These are phyloP conservation scores for Symbiotaphrina buchneri DNA, from an alignment of 495 filamentous ascomycete genomes.

Conservation along the genomic window DNA sequence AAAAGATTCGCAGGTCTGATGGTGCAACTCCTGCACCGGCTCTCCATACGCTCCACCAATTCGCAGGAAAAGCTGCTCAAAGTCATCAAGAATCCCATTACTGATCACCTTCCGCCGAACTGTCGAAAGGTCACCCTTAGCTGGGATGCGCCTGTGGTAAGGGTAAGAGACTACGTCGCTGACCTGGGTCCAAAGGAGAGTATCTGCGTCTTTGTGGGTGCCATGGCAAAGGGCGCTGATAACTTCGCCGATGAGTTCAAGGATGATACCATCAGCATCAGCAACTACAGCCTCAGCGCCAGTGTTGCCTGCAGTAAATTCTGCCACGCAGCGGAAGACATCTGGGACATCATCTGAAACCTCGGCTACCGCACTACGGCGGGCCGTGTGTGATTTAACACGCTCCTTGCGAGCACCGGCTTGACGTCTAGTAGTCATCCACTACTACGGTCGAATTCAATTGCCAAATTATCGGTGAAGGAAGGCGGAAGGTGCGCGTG, in stretches of 20 bases:
- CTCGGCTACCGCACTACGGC: too few relatives aligned
- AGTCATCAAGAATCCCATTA: constrained; percentile 94
- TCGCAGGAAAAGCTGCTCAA: constrained; percentile 94
- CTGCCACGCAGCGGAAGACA: constrained; percentile 93
- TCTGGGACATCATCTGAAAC: constrained; percentile 85
- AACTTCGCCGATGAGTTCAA: constrained; percentile 89
- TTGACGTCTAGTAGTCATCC: too few relatives aligned
- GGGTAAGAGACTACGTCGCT: constrained; percentile 72
- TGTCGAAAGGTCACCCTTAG: constrained; percentile 93
- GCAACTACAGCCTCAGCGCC: constrained; percentile 89
- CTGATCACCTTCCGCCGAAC: constrained; percentile 86
- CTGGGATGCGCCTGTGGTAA: constrained; percentile 72
- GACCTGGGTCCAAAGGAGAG: constrained; percentile 62
- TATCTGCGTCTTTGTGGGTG: constrained; percentile 91
- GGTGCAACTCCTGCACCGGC: constrained; percentile 94
- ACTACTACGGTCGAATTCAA: too few relatives aligned
- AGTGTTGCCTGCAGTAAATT: constrained; percentile 98
- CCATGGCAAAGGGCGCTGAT: constrained; percentile 92
- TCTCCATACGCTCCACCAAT: constrained; percentile 85
- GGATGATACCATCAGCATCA: constrained; percentile 93
- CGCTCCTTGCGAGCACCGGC: too few relatives aligned
- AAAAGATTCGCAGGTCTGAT: constrained; percentile 97
- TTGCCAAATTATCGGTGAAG: background rate
- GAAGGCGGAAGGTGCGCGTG: constrained; percentile 11
- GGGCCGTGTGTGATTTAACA: too few relatives aligned